These are phyloP conservation scores for Fomitopsis pinicola DNA, from an alignment of 1,284 basidiomycete genomes.

Conservation along the genomic window DNA sequence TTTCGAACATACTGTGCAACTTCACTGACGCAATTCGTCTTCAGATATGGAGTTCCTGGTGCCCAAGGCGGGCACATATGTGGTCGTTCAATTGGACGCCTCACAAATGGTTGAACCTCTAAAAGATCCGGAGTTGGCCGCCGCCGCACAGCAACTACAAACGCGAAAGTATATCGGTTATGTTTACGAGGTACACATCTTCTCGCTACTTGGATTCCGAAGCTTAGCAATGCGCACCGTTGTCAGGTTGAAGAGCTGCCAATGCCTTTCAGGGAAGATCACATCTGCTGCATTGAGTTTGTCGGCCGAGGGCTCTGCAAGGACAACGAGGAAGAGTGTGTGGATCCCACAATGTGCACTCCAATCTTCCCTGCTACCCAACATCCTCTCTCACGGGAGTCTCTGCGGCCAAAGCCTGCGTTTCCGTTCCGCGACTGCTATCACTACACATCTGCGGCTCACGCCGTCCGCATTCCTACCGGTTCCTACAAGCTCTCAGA, in stretches of 20 bases:
- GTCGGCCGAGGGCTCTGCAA: neutral
- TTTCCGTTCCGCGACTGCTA: constrained; percentile 1
- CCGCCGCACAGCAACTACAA: neutral
- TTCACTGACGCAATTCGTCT: too few species aligned
- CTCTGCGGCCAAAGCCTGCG: neutral
- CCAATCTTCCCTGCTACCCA: neutral
- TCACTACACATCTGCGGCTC: neutral
- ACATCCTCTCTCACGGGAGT: neutral
- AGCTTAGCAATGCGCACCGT: too few species aligned
- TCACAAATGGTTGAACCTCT: neutral
- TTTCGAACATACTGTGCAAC: too few species aligned
- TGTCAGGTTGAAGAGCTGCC: neutral
- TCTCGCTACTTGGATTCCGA: too few species aligned
- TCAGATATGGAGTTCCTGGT: neutral
- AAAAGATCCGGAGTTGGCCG: neutral
- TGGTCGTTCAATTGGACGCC: neutral
- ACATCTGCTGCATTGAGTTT: neutral
- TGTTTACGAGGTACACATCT: neutral
- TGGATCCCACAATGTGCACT: neutral
- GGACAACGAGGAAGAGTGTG: neutral
- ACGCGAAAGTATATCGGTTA: neutral
- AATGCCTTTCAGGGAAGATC: neutral
- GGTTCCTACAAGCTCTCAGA: neutral
- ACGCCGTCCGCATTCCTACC: neutral
- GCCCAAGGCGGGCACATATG: neutral